Evolutionary conservation across 208 protist genomes (phyloP).

Genomic region (Trypanosoma brucei): DNA sequence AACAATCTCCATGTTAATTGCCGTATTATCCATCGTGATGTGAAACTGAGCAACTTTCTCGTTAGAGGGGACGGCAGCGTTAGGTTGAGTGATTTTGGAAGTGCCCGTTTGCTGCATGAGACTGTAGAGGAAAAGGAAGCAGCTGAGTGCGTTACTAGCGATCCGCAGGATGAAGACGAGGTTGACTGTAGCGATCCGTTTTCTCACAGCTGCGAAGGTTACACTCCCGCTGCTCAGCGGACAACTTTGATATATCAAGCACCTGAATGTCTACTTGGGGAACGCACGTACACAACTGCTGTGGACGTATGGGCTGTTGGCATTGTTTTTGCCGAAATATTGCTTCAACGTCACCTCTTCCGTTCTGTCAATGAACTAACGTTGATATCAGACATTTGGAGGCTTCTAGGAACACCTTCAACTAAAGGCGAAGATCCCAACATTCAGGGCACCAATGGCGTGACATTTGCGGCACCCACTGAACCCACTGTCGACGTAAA

Average conservation of each 20-base stretch:
- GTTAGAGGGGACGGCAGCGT: slow-evolving; percentile 55
- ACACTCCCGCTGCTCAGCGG: slow-evolving; percentile 67
- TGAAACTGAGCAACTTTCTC: slow-evolving; percentile 89
- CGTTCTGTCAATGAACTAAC: slow-evolving; percentile 57
- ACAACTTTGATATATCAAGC: slow-evolving; percentile 87
- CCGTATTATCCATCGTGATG: slow-evolving; percentile 75
- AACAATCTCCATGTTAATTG: slow-evolving; percentile 71
- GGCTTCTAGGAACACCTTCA: slow-evolving; percentile 57
- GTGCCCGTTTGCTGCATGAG: slow-evolving; percentile 51
- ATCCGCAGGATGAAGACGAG: neutral
- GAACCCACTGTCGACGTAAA: slow-evolving; percentile 55
- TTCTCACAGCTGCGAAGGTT: slow-evolving; percentile 9
- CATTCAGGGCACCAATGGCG: neutral
- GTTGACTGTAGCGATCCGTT: neutral
- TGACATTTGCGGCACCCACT: slow-evolving; percentile 19
- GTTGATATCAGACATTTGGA: slow-evolving; percentile 74
- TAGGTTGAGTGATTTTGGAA: slow-evolving; percentile 86
- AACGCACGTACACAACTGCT: slow-evolving; percentile 40
- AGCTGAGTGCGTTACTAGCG: neutral
- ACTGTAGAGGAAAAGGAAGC: slow-evolving; percentile 4
- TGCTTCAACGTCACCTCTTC: slow-evolving; percentile 77
- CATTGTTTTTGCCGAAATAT: slow-evolving; percentile 82
- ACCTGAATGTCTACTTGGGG: slow-evolving; percentile 75
- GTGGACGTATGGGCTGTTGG: slow-evolving; percentile 86
- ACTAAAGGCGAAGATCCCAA: neutral